Percentiles rank a stretch among this genome's conserved stretches.
Evolutionary conservation across 1,139 yeast species (phyloP).

Genomic region (Kluyveromyces sp.): DNA sequence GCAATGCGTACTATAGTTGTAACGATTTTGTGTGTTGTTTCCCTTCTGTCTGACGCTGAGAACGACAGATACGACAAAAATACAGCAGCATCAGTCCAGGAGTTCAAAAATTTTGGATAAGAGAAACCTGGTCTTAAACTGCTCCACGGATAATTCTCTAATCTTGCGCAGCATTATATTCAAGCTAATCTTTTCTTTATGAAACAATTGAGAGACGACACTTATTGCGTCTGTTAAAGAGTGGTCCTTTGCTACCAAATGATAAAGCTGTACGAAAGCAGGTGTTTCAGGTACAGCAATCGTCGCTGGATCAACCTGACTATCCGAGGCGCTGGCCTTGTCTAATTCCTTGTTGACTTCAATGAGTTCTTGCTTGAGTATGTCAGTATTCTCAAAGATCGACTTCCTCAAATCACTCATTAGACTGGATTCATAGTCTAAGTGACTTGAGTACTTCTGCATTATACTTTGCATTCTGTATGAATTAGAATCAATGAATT

Average conservation of each 20-base stretch:
- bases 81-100: conserved; percentile 1
- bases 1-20: too few relatives aligned
- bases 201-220: conserved; percentile 52
- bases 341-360: conserved; percentile 24
- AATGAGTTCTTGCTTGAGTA: conserved; percentile 29
- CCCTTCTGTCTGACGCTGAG: too few relatives aligned
- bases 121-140: conserved; percentile 46
- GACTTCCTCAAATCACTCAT: conserved; percentile 13
- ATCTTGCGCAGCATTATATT: conserved; percentile 37
- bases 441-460: not conserved
- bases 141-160: conserved; percentile 67
- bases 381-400: conserved; percentile 29
- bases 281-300: conserved; percentile 40
- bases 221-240: conserved; percentile 66
- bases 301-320: conserved; percentile 22
- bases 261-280: conserved; percentile 53
- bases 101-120: conserved; percentile 33
- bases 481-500: not conserved
- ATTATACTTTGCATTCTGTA: conserved; percentile 1
- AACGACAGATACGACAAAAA: too few relatives aligned
- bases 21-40: not conserved
- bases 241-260: conserved; percentile 55
- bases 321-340: conserved; percentile 16
- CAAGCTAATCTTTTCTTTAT: conserved; percentile 34
- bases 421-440: conserved; percentile 7